Percentiles rank a stretch among this genome's conserved stretches.
These are phyloP conservation scores for Raphanus hybrid DNA, from an alignment of 441 rosid species.

Conservation along the genomic window DNA sequence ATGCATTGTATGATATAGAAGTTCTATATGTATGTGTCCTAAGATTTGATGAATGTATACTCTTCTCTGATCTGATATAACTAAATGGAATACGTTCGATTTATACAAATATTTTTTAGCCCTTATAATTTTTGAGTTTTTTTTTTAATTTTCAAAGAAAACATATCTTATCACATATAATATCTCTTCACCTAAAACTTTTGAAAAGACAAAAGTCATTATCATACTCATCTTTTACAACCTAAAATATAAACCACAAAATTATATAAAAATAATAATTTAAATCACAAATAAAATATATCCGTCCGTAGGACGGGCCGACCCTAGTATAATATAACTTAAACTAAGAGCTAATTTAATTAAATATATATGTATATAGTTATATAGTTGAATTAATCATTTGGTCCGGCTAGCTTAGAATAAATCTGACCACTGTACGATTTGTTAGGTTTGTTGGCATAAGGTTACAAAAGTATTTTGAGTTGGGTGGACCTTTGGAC, in stretches of 20 bases:
- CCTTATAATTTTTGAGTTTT: too few species aligned
- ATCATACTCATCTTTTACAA: neutral
- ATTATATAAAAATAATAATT: too few species aligned
- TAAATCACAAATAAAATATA: neutral
- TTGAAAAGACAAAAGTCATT: too few species aligned
- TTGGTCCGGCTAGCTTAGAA: neutral
- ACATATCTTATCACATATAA: too few species aligned
- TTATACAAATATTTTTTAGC: too few species aligned
- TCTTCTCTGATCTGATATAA: too few species aligned
- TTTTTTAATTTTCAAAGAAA: too few species aligned
- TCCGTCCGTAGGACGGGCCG: neutral
- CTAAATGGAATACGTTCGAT: too few species aligned
- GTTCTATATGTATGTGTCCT: too few species aligned
- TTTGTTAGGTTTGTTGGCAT: conserved; percentile 1
- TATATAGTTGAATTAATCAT: neutral
- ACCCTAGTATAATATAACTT: neutral
- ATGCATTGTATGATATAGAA: too few species aligned
- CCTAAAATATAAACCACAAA: neutral
- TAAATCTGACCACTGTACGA: neutral
- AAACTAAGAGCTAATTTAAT: neutral
- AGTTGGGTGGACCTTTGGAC: conserved; percentile 1
- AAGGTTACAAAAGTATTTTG: neutral
- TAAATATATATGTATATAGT: neutral
- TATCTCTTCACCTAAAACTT: too few species aligned
- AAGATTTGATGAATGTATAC: too few species aligned